Conservation (phyloP, 768 basidiomycete species). For the Pulveroboletus frians region DNA sequence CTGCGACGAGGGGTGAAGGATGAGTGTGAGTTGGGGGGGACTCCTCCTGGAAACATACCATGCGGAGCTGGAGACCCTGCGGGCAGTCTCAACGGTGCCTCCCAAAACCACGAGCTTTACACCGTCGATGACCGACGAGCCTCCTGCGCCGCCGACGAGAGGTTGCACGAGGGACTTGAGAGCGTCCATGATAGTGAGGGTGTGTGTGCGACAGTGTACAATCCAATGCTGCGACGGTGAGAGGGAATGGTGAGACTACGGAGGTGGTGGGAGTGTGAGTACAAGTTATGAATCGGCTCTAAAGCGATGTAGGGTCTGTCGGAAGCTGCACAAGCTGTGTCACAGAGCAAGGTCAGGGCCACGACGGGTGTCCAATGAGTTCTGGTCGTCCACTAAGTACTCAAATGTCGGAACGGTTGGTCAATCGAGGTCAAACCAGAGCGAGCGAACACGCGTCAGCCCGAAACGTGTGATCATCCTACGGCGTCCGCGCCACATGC, state of each 20-base stretch:
- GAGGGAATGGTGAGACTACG: slow-evolving; percentile 12
- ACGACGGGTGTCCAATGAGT: neutral
- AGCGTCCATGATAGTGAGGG: slow-evolving; percentile 55
- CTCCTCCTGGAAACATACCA: slow-evolving; percentile 47
- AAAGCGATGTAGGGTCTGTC: slow-evolving; percentile 3
- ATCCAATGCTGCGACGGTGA: slow-evolving; percentile 37
- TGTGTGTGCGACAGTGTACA: slow-evolving; percentile 22
- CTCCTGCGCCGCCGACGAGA: slow-evolving; percentile 67
- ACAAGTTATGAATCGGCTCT: slow-evolving; percentile 6
- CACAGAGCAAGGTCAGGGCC: neutral
- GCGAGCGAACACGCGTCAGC: slow-evolving; percentile 38
- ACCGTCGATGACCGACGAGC: slow-evolving; percentile 79
- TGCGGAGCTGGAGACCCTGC: slow-evolving; percentile 75
- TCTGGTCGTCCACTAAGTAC: neutral
- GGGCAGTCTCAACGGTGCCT: slow-evolving; percentile 82
- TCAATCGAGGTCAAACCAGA: neutral
- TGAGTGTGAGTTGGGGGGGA: slow-evolving; percentile 7
- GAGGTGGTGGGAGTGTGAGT: slow-evolving; percentile 23
- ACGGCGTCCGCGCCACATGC: slow-evolving; percentile 27
- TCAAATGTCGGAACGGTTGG: too few relatives aligned
- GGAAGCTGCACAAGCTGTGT: slow-evolving; percentile 23
- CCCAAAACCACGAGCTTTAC: slow-evolving; percentile 88
- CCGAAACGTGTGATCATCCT: slow-evolving; percentile 22
- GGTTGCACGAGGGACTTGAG: slow-evolving; percentile 79
- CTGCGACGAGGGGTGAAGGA: slow-evolving; percentile 30